Evolutionary conservation across 352 stramenopile species (phyloP).

Genomic region (Thalassiosira livingstoniorum): DNA sequence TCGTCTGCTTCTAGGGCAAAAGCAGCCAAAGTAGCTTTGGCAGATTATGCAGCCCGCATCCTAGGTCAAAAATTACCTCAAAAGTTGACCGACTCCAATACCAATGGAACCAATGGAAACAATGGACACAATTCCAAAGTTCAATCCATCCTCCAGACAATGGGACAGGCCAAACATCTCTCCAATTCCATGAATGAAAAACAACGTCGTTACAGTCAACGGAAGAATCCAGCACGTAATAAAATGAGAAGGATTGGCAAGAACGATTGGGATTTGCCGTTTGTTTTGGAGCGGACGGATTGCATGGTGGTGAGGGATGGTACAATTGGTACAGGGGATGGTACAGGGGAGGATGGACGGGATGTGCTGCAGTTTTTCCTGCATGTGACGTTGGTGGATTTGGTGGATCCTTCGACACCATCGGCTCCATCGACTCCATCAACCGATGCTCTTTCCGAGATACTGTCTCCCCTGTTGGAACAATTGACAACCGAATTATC

Average conservation of each 20-base stretch:
- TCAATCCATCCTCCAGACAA: constrained; percentile 30
- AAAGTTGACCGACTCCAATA: background rate
- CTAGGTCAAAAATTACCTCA: constrained; percentile 15
- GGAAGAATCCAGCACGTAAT: constrained; percentile 2
- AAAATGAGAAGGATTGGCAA: too few species aligned
- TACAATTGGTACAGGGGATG: constrained; percentile 35
- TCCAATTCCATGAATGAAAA: background rate
- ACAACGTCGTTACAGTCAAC: background rate
- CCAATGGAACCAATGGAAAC: background rate
- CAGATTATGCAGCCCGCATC: constrained; percentile 39
- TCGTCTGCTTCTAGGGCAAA: background rate
- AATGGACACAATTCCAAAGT: background rate
- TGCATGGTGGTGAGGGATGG: constrained; percentile 53
- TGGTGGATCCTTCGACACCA: background rate
- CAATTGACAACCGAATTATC: constrained; percentile 20
- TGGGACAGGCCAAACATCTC: constrained; percentile 35
- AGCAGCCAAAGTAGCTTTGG: constrained; percentile 38
- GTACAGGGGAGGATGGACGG: background rate
- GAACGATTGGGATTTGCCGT: constrained; percentile 56
- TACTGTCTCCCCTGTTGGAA: constrained; percentile 4
- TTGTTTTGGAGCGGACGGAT: constrained; percentile 79
- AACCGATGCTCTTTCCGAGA: constrained; percentile 1
- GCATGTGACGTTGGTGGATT: constrained; percentile 12
- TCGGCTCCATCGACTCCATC: background rate
- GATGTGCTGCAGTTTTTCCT: constrained; percentile 48